Evolutionary conservation across 1,284 basidiomycete genomes (phyloP).

Genomic region (Ganoderma lingzhi): DNA sequence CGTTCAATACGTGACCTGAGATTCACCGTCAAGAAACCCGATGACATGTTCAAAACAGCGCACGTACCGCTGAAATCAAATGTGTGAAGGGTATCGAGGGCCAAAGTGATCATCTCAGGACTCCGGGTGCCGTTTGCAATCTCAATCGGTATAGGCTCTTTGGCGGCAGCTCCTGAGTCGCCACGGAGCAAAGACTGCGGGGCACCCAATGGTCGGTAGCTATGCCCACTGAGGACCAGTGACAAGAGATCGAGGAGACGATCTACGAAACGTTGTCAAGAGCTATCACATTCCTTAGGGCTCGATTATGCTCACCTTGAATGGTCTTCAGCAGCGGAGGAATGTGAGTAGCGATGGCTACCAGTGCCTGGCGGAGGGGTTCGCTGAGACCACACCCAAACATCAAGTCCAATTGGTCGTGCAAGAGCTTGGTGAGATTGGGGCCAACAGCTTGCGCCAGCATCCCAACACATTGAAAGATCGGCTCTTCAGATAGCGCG

Average conservation of each 20-base stretch:
- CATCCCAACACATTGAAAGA: constrained; percentile 99
- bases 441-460: constrained; percentile 95
- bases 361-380: constrained; percentile 86
- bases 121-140: constrained; percentile 61
- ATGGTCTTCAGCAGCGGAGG: constrained; percentile 92
- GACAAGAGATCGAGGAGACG: constrained; percentile 89
- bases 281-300: not conserved
- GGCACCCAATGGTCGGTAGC: constrained; percentile 88
- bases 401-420: constrained; percentile 97
- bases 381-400: constrained; percentile 95
- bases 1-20: constrained; percentile 91
- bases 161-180: constrained; percentile 58
- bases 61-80: constrained; percentile 91
- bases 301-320: constrained; percentile 67
- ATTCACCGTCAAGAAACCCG: not conserved
- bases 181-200: constrained; percentile 63
- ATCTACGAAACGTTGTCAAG: constrained; percentile 55
- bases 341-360: constrained; percentile 89
- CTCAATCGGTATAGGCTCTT: constrained; percentile 57
- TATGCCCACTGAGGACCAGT: constrained; percentile 80
- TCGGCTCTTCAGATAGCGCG: constrained; percentile 92
- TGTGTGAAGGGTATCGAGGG: constrained; percentile 87
- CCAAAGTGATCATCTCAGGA: constrained; percentile 85
- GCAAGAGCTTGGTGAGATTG: constrained; percentile 93
- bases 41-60: not conserved